Conservation (phyloP, 202 grass and related monocot genomes). For the Digitaria exilis region DNA sequence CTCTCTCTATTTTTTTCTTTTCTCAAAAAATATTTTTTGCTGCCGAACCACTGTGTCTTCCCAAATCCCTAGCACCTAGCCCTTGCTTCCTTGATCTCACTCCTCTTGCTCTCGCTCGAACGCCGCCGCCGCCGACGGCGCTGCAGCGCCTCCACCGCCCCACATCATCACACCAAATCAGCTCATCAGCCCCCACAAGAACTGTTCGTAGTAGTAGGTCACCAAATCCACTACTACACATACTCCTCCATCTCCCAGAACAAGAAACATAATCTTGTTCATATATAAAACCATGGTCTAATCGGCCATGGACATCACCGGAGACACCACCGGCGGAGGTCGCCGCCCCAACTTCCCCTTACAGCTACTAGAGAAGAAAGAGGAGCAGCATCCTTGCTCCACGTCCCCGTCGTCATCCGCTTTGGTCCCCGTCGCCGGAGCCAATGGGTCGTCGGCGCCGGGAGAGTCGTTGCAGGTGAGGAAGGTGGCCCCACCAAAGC, state of each 20-base stretch:
- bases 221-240: slow-evolving; percentile 30
- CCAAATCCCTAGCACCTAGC: slow-evolving; percentile 32
- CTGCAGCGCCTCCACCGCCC: not conserved
- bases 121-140: slow-evolving; percentile 30
- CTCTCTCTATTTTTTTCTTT: slow-evolving; percentile 14
- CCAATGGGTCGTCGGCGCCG: slow-evolving; percentile 17
- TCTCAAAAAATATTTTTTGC: slow-evolving; percentile 11
- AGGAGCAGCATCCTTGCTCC: slow-evolving; percentile 73
- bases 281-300: slow-evolving; percentile 46
- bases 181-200: slow-evolving; percentile 35
- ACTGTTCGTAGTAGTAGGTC: slow-evolving; percentile 28
- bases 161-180: slow-evolving; percentile 45
- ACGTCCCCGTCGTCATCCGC: too few relatives aligned
- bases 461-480: slow-evolving; percentile 39
- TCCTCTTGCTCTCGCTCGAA: slow-evolving; percentile 26
- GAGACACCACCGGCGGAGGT: slow-evolving; percentile 38
- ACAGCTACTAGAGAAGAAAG: slow-evolving; percentile 87
- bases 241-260: not conserved
- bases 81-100: slow-evolving; percentile 27
- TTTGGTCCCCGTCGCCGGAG: not conserved
- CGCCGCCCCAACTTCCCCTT: slow-evolving; percentile 70
- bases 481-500: slow-evolving; percentile 50
- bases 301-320: slow-evolving; percentile 51
- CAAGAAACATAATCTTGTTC: slow-evolving; percentile 5
- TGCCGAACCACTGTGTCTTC: slow-evolving; percentile 23